Evolutionary conservation across 2,329 filamentous ascomycete species (phyloP).

Genomic region (Madurella fahalii): DNA sequence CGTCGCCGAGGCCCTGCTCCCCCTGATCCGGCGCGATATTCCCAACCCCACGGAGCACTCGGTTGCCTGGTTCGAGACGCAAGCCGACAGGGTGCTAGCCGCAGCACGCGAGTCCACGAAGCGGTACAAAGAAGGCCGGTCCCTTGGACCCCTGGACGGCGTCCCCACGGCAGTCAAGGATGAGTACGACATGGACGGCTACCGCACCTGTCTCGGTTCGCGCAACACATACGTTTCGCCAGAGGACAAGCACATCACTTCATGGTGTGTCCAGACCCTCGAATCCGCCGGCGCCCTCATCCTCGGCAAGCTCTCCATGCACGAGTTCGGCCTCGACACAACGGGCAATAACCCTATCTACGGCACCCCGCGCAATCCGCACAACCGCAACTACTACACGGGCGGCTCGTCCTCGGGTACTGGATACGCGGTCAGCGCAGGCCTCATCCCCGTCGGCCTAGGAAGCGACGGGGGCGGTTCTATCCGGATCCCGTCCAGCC

Average conservation of each 20-base stretch:
- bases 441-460: slow-evolving; percentile 66
- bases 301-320: slow-evolving; percentile 71
- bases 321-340: slow-evolving; percentile 70
- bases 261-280: slow-evolving; percentile 67
- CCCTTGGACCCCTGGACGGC: slow-evolving; percentile 64
- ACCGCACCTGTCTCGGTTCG: slow-evolving; percentile 62
- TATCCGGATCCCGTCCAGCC: slow-evolving; percentile 67
- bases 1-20: slow-evolving; percentile 43
- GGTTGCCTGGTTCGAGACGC: slow-evolving; percentile 43
- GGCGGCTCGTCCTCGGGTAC: slow-evolving; percentile 74
- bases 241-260: slow-evolving; percentile 44
- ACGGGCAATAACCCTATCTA: slow-evolving; percentile 70
- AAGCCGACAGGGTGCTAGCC: slow-evolving; percentile 37
- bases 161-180: slow-evolving; percentile 73
- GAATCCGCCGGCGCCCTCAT: slow-evolving; percentile 68
- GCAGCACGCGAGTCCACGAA: slow-evolving; percentile 43
- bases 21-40: slow-evolving; percentile 41
- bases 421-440: slow-evolving; percentile 65
- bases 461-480: slow-evolving; percentile 72
- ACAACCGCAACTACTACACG: slow-evolving; percentile 68
- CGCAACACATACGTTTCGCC: slow-evolving; percentile 54
- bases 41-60: slow-evolving; percentile 38
- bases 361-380: slow-evolving; percentile 73
- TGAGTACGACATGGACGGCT: slow-evolving; percentile 71
- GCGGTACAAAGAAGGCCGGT: slow-evolving; percentile 49